Percentiles rank a stretch among this genome's conserved stretches.
Evolutionary conservation across 1,139 yeast genomes (phyloP).

Genomic region (Diutina rugosa): DNA sequence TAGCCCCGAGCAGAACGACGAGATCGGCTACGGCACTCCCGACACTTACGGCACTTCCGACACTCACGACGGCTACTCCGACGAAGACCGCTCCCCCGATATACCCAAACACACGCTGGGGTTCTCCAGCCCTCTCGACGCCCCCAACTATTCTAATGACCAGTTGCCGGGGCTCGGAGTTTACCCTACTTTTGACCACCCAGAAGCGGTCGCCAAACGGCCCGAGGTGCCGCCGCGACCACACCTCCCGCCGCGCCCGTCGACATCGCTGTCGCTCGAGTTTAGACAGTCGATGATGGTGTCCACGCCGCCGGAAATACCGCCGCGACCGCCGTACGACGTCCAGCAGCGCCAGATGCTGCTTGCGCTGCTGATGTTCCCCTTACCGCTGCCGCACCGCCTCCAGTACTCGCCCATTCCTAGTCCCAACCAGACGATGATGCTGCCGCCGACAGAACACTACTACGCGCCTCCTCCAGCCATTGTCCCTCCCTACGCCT

Average conservation of each 20-base stretch:
- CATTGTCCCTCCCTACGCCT: not conserved
- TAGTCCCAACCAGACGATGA: not conserved
- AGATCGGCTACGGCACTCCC: not conserved
- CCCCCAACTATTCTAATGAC: not conserved
- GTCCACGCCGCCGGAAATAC: not conserved
- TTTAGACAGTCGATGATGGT: not conserved
- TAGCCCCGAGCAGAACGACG: not conserved
- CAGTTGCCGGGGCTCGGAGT: not conserved
- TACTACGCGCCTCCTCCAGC: not conserved
- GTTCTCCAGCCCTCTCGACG: not conserved
- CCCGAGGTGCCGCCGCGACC: not conserved
- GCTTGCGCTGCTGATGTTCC: slow-evolving; percentile 1
- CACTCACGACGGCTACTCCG: not conserved
- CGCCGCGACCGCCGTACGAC: not conserved
- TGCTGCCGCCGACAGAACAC: not conserved
- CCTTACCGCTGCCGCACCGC: not conserved
- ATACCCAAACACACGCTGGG: not conserved
- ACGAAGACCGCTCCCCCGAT: not conserved
- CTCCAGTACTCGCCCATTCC: not conserved
- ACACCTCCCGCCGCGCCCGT: not conserved
- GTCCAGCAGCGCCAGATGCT: not conserved
- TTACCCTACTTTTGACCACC: not conserved
- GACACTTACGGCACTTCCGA: not conserved
- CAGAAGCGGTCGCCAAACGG: not conserved
- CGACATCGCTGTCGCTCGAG: not conserved